Percentiles rank a stretch among this genome's conserved stretches.
Conservation (phyloP, 2,329 filamentous ascomycete species). For the Paraphoma chrysanthemicola region DNA sequence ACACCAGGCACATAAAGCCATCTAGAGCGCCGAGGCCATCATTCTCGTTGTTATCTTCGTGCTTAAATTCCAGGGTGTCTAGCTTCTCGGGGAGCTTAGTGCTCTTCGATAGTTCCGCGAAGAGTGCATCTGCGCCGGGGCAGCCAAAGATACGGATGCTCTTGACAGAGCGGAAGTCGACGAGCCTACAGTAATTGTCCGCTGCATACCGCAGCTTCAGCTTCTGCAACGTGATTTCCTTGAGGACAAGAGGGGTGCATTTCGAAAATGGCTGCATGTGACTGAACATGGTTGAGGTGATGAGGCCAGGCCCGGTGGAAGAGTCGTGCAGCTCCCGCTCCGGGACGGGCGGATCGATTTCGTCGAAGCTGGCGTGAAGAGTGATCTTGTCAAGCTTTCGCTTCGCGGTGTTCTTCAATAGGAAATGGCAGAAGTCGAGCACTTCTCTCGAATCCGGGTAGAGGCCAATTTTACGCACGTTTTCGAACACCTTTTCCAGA, state of each 20-base stretch:
- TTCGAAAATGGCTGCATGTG: constrained; percentile 56
- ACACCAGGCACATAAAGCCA: constrained; percentile 55
- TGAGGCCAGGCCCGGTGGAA: constrained; percentile 54
- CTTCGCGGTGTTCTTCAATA: constrained; percentile 50
- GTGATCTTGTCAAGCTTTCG: constrained; percentile 54
- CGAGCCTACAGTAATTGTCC: constrained; percentile 56
- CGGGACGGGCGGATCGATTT: constrained; percentile 42
- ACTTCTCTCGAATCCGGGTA: constrained; percentile 56
- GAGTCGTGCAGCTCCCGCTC: constrained; percentile 55
- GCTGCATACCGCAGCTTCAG: constrained; percentile 56
- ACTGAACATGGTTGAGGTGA: constrained; percentile 55
- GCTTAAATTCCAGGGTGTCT: constrained; percentile 55
- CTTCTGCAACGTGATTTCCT: constrained; percentile 54
- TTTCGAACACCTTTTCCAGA: constrained; percentile 50
- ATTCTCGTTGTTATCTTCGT: constrained; percentile 56
- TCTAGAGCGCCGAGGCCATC: constrained; percentile 56
- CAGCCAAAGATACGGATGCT: constrained; percentile 54
- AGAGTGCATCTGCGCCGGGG: constrained; percentile 54
- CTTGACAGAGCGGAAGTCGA: constrained; percentile 54
- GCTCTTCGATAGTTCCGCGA: constrained; percentile 56
- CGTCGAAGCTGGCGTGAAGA: constrained; percentile 55
- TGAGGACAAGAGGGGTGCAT: constrained; percentile 54
- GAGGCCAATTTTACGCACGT: constrained; percentile 53
- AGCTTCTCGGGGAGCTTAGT: constrained; percentile 53
- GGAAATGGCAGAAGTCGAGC: constrained; percentile 52